phyloP scores from a whole-genome alignment of 768 basidiomycete genomes.

The Mycena alexandri region DNA sequence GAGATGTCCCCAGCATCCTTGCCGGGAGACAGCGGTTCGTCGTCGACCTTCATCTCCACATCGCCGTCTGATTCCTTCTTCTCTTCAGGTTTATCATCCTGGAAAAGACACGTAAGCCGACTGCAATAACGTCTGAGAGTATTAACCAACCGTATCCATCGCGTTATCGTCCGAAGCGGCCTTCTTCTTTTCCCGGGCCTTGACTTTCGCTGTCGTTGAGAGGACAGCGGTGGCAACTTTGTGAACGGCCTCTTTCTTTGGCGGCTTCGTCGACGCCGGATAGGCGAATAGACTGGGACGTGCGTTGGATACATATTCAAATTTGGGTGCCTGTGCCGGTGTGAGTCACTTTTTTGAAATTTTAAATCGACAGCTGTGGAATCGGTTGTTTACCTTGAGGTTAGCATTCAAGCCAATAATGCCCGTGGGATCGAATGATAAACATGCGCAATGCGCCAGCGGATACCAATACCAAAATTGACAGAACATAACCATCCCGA shows the following conservation, averaged over 20 bases:
- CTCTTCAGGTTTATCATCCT: conserved; percentile 69
- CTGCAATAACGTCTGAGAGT: too few species aligned
- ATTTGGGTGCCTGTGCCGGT: conserved; percentile 81
- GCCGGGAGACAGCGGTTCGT: conserved; percentile 56
- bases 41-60: conserved; percentile 82
- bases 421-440: conserved; percentile 96
- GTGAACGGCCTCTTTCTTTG: conserved; percentile 91
- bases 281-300: conserved; percentile 94
- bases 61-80: conserved; percentile 72
- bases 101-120: conserved; percentile 4
- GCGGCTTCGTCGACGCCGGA: conserved; percentile 86
- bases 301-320: conserved; percentile 92
- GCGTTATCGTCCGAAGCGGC: conserved; percentile 83
- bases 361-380: background rate
- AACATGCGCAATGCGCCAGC: conserved; percentile 89
- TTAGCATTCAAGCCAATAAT: conserved; percentile 92
- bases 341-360: conserved; percentile 25
- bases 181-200: conserved; percentile 94
- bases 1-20: conserved; percentile 68
- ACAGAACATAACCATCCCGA: conserved; percentile 98
- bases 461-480: conserved; percentile 99
- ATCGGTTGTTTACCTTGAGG: conserved; percentile 73
- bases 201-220: conserved; percentile 97
- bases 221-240: conserved; percentile 96
- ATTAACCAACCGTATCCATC: conserved; percentile 81